Percentiles rank a stretch among this genome's conserved stretches.
These are phyloP conservation scores for Leccinum arenicola DNA, from an alignment of 768 basidiomycete species.

Conservation along the genomic window DNA sequence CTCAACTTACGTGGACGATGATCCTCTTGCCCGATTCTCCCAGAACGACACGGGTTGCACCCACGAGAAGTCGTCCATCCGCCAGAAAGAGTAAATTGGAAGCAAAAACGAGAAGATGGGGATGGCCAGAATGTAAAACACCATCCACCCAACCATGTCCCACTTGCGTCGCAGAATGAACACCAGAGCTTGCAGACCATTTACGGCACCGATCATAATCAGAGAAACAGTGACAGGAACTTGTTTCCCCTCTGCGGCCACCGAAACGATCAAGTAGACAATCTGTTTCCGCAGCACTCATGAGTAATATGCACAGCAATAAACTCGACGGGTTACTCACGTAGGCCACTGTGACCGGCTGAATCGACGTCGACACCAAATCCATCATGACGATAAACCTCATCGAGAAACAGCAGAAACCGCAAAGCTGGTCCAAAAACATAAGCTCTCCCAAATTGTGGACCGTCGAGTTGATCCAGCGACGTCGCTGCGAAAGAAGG, in stretches of 20 bases:
- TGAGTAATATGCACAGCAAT: slow-evolving; percentile 4
- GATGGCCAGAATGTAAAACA: slow-evolving; percentile 94
- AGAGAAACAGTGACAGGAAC: slow-evolving; percentile 83
- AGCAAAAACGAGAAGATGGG: slow-evolving; percentile 92
- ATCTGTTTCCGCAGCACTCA: slow-evolving; percentile 46
- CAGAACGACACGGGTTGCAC: slow-evolving; percentile 86
- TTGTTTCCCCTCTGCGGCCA: slow-evolving; percentile 58
- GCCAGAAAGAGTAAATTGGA: slow-evolving; percentile 95
- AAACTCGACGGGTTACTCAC: slow-evolving; percentile 46
- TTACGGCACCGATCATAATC: slow-evolving; percentile 91
- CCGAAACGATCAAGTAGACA: slow-evolving; percentile 82
- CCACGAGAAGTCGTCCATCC: slow-evolving; percentile 98
- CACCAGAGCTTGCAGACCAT: slow-evolving; percentile 90
- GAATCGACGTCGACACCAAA: slow-evolving; percentile 79
- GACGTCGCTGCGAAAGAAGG: slow-evolving; percentile 91
- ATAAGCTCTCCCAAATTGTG: slow-evolving; percentile 95
- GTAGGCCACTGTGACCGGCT: slow-evolving; percentile 86
- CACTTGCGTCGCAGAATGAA: slow-evolving; percentile 92
- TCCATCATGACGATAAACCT: slow-evolving; percentile 98
- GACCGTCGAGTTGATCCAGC: slow-evolving; percentile 99
- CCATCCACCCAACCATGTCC: slow-evolving; percentile 99
- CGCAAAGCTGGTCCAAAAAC: slow-evolving; percentile 87
- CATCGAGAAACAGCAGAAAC: slow-evolving; percentile 99
- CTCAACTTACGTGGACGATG: slow-evolving; percentile 77
- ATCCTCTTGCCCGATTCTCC: slow-evolving; percentile 96